These are phyloP conservation scores for Lignosus rhinocerotis DNA, from an alignment of 1,284 basidiomycete genomes.

Conservation along the genomic window DNA sequence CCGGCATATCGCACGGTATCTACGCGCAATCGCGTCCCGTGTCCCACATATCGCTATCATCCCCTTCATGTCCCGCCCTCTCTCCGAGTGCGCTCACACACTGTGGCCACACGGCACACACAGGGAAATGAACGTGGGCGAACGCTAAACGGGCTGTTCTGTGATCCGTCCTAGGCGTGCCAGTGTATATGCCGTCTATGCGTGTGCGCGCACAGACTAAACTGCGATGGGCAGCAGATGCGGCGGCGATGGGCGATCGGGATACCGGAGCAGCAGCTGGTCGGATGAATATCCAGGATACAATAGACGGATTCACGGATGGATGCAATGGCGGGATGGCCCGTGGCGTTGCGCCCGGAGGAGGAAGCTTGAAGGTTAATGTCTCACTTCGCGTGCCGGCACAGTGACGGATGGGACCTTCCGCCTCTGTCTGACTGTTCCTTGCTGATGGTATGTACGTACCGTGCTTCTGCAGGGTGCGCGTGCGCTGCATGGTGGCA, in stretches of 20 bases:
- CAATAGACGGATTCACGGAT: neutral
- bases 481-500: neutral
- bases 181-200: neutral
- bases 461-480: neutral
- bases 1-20: slow-evolving; percentile 3
- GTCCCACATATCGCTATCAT: neutral
- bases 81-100: slow-evolving; percentile 9
- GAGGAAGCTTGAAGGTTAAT: slow-evolving; percentile 10
- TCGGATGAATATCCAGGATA: neutral
- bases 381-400: slow-evolving; percentile 6
- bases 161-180: slow-evolving; percentile 2
- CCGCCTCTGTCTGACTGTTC: neutral
- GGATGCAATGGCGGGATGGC: neutral
- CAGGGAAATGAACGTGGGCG: slow-evolving; percentile 10
- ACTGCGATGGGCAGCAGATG: slow-evolving; percentile 7
- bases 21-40: slow-evolving; percentile 15
- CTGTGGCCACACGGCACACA: slow-evolving; percentile 8
- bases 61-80: neutral
- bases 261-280: neutral
- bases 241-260: neutral
- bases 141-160: neutral
- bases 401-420: neutral
- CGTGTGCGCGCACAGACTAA: neutral
- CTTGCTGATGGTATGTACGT: neutral
- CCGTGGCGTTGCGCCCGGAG: neutral